Conservation (phyloP, 495 filamentous ascomycete species). For the Hypoxylon crocopeplum region DNA sequence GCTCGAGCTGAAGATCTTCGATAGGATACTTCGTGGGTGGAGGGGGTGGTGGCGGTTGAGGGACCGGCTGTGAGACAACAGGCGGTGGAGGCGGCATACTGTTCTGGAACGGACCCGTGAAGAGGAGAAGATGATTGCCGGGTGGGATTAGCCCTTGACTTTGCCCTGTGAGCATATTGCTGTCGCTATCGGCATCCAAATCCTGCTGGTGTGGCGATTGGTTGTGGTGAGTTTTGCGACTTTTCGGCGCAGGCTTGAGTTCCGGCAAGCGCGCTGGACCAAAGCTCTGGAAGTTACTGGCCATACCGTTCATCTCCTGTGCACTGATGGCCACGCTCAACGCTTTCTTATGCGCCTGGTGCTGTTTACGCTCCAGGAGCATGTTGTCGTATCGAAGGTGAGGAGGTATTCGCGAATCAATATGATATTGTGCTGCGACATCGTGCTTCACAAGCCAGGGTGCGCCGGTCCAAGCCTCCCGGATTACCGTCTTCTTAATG, state of each 20-base stretch:
- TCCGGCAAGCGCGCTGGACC: constrained; percentile 67
- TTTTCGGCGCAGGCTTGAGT: constrained; percentile 82
- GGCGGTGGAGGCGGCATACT: constrained; percentile 44
- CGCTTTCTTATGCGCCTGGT: constrained; percentile 71
- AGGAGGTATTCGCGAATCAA: constrained; percentile 81
- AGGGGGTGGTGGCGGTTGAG: constrained; percentile 64
- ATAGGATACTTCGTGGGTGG: constrained; percentile 93
- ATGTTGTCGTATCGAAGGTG: constrained; percentile 82
- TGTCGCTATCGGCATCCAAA: constrained; percentile 42
- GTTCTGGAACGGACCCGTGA: constrained; percentile 49
- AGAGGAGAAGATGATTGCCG: constrained; percentile 50
- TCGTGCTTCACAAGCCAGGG: constrained; percentile 94
- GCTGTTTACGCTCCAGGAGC: constrained; percentile 75
- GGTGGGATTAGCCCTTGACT: constrained; percentile 49
- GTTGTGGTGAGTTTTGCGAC: constrained; percentile 69
- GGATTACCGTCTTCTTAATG: constrained; percentile 89
- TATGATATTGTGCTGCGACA: constrained; percentile 82
- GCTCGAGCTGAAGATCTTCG: constrained; percentile 84
- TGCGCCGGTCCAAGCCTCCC: constrained; percentile 91
- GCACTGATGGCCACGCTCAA: constrained; percentile 47
- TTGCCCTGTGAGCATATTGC: constrained; percentile 44
- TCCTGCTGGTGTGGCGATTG: constrained; percentile 28
- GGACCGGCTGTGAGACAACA: constrained; percentile 17
- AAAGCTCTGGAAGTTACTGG: constrained; percentile 48
- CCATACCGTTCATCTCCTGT: constrained; percentile 50